Conservation (phyloP, 75 land plant species). For the Sequoiadendron giganteum region DNA sequence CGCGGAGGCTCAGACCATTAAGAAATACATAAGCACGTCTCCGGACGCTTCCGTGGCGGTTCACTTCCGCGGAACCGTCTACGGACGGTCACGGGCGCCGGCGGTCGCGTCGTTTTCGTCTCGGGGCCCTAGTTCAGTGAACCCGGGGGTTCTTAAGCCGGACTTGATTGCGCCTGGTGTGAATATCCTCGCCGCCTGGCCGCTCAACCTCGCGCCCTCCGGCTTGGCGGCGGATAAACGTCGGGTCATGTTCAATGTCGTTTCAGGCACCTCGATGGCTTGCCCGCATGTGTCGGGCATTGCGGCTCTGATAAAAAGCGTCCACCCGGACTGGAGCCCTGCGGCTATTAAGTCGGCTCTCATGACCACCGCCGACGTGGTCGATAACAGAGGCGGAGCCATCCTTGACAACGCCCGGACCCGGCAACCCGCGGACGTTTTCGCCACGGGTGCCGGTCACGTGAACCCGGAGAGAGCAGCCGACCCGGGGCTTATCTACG, state of each 20-base stretch:
- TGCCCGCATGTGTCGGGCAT: constrained; percentile 47
- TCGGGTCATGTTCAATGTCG: constrained; percentile 29
- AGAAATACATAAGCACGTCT: constrained; percentile 14
- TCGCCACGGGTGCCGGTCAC: constrained; percentile 45
- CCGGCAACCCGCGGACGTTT: constrained; percentile 9
- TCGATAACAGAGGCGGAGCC: constrained; percentile 8
- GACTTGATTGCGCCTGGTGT: constrained; percentile 39
- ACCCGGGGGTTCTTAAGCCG: constrained; percentile 27
- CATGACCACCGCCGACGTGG: constrained; percentile 37
- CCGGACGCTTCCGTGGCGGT: constrained; percentile 19
- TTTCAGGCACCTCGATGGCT: constrained; percentile 51
- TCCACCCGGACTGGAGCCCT: constrained; percentile 44
- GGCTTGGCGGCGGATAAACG: constrained; percentile 19
- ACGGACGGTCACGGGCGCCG: constrained; percentile 29
- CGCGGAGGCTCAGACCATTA: constrained; percentile 5
- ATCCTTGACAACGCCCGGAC: constrained; percentile 15
- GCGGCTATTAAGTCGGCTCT: constrained; percentile 39
- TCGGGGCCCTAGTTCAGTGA: constrained; percentile 30
- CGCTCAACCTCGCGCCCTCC: constrained; percentile 21
- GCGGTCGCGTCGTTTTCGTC: constrained; percentile 43
- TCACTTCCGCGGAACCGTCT: constrained; percentile 21
- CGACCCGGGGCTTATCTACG: constrained; percentile 55
- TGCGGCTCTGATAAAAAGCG: constrained; percentile 35
- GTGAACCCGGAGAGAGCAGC: constrained; percentile 40
- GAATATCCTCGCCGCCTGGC: constrained; percentile 39